Evolutionary conservation across 164 flowering plant genomes (phyloP).

Genomic region (Dillenia suffruticosa): DNA sequence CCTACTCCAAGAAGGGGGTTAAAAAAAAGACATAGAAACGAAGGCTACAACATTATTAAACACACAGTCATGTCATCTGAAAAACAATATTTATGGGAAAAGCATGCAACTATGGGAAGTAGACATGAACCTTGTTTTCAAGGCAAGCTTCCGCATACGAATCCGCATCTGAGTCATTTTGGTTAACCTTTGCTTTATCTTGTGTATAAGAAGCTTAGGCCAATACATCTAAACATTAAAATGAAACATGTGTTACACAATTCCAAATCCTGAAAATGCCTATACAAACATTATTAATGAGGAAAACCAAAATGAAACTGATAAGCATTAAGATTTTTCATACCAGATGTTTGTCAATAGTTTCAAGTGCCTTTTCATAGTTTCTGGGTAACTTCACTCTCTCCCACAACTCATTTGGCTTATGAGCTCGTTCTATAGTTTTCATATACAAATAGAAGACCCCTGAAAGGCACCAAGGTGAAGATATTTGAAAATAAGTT

Average conservation of each 20-base stretch:
- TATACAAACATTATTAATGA: too few species aligned
- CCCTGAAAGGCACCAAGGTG: slow-evolving; percentile 37
- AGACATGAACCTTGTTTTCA: slow-evolving; percentile 71
- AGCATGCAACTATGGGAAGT: neutral
- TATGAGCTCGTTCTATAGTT: slow-evolving; percentile 89
- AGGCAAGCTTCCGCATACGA: slow-evolving; percentile 89
- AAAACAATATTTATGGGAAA: too few species aligned
- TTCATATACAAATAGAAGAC: slow-evolving; percentile 92
- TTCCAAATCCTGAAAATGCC: neutral
- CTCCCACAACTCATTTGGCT: slow-evolving; percentile 88
- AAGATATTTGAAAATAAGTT: neutral
- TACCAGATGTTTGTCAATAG: slow-evolving; percentile 88
- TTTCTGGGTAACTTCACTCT: slow-evolving; percentile 82
- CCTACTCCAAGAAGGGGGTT: too few species aligned
- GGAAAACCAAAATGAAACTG: too few species aligned
- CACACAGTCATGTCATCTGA: too few species aligned
- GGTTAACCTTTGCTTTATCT: slow-evolving; percentile 79
- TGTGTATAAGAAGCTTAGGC: slow-evolving; percentile 86
- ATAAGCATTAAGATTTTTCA: neutral
- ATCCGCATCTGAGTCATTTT: slow-evolving; percentile 96
- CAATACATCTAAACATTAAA: slow-evolving; percentile 62
- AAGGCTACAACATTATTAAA: neutral
- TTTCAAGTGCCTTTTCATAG: slow-evolving; percentile 78
- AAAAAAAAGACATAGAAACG: neutral
- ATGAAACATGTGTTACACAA: neutral